These are phyloP conservation scores for Exserohilum rostratum DNA, from an alignment of 2,329 filamentous ascomycete genomes.

Conservation along the genomic window DNA sequence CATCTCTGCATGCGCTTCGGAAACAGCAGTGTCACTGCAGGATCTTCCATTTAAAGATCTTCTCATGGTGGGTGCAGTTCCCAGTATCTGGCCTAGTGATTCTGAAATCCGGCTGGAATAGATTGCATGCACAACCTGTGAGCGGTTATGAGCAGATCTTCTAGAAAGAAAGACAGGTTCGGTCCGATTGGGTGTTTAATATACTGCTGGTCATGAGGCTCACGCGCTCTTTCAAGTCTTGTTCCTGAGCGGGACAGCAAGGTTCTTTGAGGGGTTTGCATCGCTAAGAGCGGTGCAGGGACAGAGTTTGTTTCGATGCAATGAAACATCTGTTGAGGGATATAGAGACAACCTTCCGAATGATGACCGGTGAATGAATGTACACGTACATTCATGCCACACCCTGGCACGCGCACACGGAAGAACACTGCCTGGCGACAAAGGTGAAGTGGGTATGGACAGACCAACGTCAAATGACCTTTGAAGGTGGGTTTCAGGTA, in stretches of 20 bases:
- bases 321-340: background rate
- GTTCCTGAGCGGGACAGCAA: background rate
- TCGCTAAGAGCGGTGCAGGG: background rate
- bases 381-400: background rate
- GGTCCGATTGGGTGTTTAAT: conserved; percentile 28
- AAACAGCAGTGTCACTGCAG: background rate
- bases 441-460: conserved; percentile 2
- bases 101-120: conserved; percentile 28
- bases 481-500: conserved; percentile 18
- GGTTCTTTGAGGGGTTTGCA: conserved; percentile 6
- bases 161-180: conserved; percentile 24
- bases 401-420: background rate
- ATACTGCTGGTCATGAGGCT: conserved; percentile 29
- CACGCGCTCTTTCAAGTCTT: conserved; percentile 14
- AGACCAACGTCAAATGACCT: conserved; percentile 4
- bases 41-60: background rate
- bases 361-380: background rate
- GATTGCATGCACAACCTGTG: conserved; percentile 22
- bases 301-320: background rate
- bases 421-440: background rate
- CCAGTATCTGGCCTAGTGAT: conserved; percentile 17
- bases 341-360: background rate
- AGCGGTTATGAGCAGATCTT: conserved; percentile 25
- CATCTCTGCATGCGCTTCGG: background rate
- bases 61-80: conserved; percentile 1